Conservation (phyloP, 495 filamentous ascomycete species). For the Recurvomyces mirabilis region DNA sequence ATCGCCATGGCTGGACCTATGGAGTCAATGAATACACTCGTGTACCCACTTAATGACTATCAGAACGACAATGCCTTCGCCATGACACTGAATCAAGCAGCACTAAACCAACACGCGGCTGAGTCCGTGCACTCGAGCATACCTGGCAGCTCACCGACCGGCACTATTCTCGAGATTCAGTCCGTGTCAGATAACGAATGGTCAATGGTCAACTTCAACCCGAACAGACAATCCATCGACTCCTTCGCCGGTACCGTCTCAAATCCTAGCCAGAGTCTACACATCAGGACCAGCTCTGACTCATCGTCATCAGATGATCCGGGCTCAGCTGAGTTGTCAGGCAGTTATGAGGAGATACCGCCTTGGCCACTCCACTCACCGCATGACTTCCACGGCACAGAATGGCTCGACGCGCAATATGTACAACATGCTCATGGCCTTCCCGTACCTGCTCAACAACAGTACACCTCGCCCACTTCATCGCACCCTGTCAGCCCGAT, state of each 20-base stretch:
- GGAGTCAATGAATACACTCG: slow-evolving; percentile 45
- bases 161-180: slow-evolving; percentile 70
- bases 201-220: slow-evolving; percentile 35
- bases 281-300: slow-evolving; percentile 72
- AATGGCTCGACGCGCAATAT: slow-evolving; percentile 23
- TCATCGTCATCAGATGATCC: slow-evolving; percentile 63
- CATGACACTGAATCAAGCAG: slow-evolving; percentile 15
- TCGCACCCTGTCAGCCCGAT: slow-evolving; percentile 48
- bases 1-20: slow-evolving; percentile 54
- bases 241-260: slow-evolving; percentile 56
- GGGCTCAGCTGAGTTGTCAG: slow-evolving; percentile 47
- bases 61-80: slow-evolving; percentile 31
- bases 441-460: slow-evolving; percentile 20
- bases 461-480: slow-evolving; percentile 39
- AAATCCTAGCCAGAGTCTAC: slow-evolving; percentile 76
- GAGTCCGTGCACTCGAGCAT: slow-evolving; percentile 21
- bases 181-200: slow-evolving; percentile 82
- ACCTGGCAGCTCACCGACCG: slow-evolving; percentile 71
- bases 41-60: slow-evolving; percentile 59
- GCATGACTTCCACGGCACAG: slow-evolving; percentile 26
- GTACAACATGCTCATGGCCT: slow-evolving; percentile 23
- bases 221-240: slow-evolving; percentile 42
- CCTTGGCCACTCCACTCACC: slow-evolving; percentile 59
- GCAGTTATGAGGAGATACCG: slow-evolving; percentile 71
- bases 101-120: slow-evolving; percentile 16